These are phyloP conservation scores for Talaromyces sp. DNA, from an alignment of 2,329 filamentous ascomycete genomes.

Conservation along the genomic window DNA sequence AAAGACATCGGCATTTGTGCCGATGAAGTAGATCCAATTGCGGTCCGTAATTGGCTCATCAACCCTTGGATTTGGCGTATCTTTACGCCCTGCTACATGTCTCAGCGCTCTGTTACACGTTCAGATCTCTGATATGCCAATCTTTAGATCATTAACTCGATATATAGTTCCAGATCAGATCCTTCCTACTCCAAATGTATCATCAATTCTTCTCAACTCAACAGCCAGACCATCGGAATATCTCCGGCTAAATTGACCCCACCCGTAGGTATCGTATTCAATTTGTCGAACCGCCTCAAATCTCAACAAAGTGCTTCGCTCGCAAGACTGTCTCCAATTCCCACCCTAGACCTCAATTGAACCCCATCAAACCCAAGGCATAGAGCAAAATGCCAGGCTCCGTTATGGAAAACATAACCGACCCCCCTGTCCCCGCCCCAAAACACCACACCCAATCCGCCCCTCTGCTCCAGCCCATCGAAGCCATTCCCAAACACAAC, in stretches of 20 bases:
- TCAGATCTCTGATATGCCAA: background rate
- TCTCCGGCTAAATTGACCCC: background rate
- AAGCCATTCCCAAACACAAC: constrained; percentile 26
- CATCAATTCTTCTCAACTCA: background rate
- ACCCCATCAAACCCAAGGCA: background rate
- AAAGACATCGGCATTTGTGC: background rate
- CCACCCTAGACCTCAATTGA: background rate
- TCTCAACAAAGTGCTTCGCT: background rate
- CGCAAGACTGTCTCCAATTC: no score
- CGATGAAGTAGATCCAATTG: background rate
- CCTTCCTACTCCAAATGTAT: background rate
- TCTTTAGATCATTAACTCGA: background rate
- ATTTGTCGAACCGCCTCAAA: background rate
- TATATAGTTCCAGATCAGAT: background rate
- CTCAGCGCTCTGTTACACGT: background rate
- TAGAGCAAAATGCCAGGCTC: constrained; percentile 28
- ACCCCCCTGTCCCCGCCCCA: constrained; percentile 28
- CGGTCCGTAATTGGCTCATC: background rate
- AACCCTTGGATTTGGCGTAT: background rate
- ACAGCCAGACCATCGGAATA: background rate
- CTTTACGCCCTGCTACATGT: background rate
- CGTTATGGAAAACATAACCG: constrained; percentile 34
- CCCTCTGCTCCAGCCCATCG: constrained; percentile 24
- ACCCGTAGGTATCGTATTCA: background rate
- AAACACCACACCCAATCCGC: constrained; percentile 19